Conservation (phyloP, 1,284 basidiomycete genomes). For the Acaromyces ingoldii region DNA sequence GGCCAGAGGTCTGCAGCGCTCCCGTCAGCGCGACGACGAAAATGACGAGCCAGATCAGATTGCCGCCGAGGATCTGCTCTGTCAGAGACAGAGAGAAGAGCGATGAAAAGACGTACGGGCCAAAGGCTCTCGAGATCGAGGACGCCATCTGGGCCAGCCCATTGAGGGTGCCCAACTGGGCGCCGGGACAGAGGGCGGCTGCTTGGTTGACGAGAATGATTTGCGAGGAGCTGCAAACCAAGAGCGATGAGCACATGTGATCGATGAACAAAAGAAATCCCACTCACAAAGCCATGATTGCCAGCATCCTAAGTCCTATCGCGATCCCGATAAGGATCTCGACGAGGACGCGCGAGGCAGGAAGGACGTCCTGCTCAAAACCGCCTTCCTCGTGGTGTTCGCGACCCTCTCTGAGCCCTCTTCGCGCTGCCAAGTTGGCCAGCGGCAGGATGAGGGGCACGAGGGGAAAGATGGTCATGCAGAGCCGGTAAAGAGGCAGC, state of each 20-base stretch:
- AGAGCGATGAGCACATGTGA: background rate
- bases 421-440: constrained; percentile 32
- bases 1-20: constrained; percentile 2
- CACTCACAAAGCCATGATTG: constrained; percentile 16
- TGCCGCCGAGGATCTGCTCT: constrained; percentile 20
- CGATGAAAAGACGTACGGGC: constrained; percentile 23
- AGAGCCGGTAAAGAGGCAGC: constrained; percentile 39
- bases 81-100: constrained; percentile 26
- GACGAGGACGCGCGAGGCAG: constrained; percentile 1
- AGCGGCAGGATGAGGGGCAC: constrained; percentile 45
- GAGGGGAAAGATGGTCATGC: constrained; percentile 47
- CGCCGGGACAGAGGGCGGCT: constrained; percentile 13
- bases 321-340: constrained; percentile 2
- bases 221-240: constrained; percentile 10
- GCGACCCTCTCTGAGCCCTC: background rate
- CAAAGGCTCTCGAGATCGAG: constrained; percentile 20
- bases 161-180: constrained; percentile 26
- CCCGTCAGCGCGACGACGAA: constrained; percentile 12
- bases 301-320: constrained; percentile 11
- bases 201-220: constrained; percentile 35
- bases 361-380: background rate
- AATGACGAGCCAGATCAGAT: constrained; percentile 30
- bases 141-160: constrained; percentile 25
- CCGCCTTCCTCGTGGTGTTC: background rate
- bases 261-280: background rate